Percentiles rank a stretch among this genome's conserved stretches.
These are phyloP conservation scores for Gossypium arboreum DNA, from an alignment of 345 rosid genomes.

Conservation along the genomic window DNA sequence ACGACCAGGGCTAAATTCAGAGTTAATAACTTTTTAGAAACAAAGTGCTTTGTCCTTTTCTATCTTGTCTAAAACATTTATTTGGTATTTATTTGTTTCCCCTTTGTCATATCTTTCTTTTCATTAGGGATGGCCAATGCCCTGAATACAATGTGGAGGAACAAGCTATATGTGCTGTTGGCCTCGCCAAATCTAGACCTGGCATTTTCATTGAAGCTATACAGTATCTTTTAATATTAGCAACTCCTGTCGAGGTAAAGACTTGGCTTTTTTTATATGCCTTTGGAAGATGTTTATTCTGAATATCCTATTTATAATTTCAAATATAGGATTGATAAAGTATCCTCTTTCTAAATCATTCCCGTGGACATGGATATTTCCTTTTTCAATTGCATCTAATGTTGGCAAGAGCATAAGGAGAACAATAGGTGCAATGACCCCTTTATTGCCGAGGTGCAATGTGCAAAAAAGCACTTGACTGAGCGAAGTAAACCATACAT, in stretches of 20 bases:
- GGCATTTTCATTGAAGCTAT: constrained; percentile 95
- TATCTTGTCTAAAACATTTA: not conserved
- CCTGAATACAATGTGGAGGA: constrained; percentile 86
- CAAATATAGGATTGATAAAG: not conserved
- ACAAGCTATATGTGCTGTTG: constrained; percentile 94
- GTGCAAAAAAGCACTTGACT: not conserved
- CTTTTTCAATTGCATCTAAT: not conserved
- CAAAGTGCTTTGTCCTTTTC: constrained; percentile 5
- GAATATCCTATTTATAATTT: not conserved
- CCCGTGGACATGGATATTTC: not conserved
- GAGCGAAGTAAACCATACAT: not conserved
- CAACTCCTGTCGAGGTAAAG: constrained; percentile 55
- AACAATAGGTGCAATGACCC: not conserved
- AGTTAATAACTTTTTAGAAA: not conserved
- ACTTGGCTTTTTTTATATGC: not conserved
- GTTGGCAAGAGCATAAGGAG: not conserved
- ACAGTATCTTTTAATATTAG: constrained; percentile 76
- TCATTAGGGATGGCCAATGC: constrained; percentile 88
- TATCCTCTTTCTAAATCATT: not conserved
- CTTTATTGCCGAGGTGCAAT: not conserved
- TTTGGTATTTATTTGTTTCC: constrained; percentile 3
- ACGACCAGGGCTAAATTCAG: not conserved
- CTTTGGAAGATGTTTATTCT: not conserved
- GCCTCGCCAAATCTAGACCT: constrained; percentile 78
- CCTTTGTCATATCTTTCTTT: constrained; percentile 19